Percentiles rank a stretch among this genome's conserved stretches.
Conservation (phyloP, 2,329 filamentous ascomycete genomes). For the Neopestalotiopsis sp. region DNA sequence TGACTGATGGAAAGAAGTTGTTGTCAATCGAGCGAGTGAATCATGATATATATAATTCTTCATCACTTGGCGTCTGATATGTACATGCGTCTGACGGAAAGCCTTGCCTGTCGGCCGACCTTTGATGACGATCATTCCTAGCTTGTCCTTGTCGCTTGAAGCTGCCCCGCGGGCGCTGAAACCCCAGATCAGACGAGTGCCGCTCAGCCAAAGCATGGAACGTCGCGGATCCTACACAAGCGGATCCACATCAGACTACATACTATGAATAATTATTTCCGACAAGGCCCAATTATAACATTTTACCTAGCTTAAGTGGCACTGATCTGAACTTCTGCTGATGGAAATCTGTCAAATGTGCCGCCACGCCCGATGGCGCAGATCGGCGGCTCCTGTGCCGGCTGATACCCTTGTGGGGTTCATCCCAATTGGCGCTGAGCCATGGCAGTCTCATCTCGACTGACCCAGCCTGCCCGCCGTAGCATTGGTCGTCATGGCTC, state of each 20-base stretch:
- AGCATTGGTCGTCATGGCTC: not conserved
- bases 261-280: not conserved
- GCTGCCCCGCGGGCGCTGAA: conserved; percentile 8
- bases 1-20: not conserved
- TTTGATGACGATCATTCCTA: not conserved
- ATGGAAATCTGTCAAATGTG: not conserved
- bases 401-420: conserved; percentile 3
- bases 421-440: not conserved
- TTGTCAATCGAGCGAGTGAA: not conserved
- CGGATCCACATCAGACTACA: not conserved
- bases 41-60: not conserved
- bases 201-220: conserved; percentile 13
- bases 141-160: not conserved
- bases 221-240: conserved; percentile 17
- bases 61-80: not conserved
- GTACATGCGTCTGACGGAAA: not conserved
- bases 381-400: not conserved
- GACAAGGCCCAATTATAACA: not conserved
- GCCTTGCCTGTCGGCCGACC: not conserved
- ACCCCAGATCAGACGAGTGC: conserved; percentile 14
- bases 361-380: not conserved
- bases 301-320: not conserved
- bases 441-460: not conserved
- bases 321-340: not conserved
- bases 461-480: not conserved